Evolutionary conservation across 2,329 filamentous ascomycete genomes (phyloP), one percentile per base, ranked within the genome.

Genomic region (Bipolaris cookei): DNA sequence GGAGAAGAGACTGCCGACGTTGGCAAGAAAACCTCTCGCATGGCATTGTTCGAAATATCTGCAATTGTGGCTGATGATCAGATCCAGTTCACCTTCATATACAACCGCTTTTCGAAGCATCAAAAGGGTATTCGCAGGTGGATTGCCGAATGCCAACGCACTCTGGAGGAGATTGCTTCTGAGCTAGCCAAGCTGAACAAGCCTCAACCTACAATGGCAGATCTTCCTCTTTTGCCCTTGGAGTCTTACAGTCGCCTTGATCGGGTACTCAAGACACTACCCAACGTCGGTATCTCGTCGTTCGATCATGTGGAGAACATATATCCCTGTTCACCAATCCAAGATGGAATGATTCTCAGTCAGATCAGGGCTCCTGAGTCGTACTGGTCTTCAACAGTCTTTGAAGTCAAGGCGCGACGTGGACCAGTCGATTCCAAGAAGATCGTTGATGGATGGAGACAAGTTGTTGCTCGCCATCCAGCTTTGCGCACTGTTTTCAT

Each of bases 11-110:
- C 72, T 49, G 64, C 70, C 1, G 72, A 74, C 45, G 57, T 73
- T 4, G 70, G 71, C 11, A 23, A 43, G 6, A 71, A 69, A 21
- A 69, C 70, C 7, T 16, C 48, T 14, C 62, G 72, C 32, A 63
- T 70, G 37, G 71, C 73, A 4, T 61, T 75, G 2, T 74, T 76
- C 49, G 73, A 76, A 28, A 66, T 76, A 6, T 71, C 71, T 6
- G 69, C 70, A 8, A 65, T 63, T 1, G 63, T 73, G 13, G 46
- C 54, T 0, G 48, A 63, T 14, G 70, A 65, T 4, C 54, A 69
- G 34, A 61, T 75, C 4, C 62, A 72, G 7, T 62, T 76, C 47
- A 64, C 41, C 51, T 73, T 74, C 59, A 71, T 72, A 64, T 76
- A 73, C 57, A 76, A 76, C 42, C 66, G 66, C 10, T 42, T 57